Evolutionary conservation across 208 protist genomes (phyloP).

Genomic region (Endotrypanum monterogeii): DNA sequence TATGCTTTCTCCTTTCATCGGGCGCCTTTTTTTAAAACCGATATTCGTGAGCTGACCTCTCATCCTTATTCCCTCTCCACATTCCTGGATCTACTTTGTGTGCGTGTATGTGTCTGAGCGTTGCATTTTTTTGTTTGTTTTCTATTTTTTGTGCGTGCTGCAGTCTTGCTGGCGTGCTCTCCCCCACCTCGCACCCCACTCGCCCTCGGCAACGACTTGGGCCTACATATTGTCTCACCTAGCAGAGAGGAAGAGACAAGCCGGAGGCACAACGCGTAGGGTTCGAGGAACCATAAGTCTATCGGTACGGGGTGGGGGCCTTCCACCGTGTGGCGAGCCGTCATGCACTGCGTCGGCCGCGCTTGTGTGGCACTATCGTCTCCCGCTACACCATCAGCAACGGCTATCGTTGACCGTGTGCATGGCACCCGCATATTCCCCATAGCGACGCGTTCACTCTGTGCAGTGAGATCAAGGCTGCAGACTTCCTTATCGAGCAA

Average conservation of each 20-base stretch:
- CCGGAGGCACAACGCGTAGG: neutral
- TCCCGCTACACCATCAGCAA: neutral
- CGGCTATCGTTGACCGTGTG: neutral
- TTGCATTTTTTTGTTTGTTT: neutral
- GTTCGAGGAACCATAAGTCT: neutral
- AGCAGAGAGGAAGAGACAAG: neutral
- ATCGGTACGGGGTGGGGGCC: neutral
- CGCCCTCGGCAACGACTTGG: neutral
- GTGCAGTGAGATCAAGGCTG: neutral
- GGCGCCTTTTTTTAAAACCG: neutral
- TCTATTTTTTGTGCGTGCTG: neutral
- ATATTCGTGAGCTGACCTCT: neutral
- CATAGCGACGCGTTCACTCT: neutral
- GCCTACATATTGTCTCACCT: too few species aligned
- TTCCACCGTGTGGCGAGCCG: neutral
- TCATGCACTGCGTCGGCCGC: neutral
- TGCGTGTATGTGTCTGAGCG: neutral
- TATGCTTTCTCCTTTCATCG: too few species aligned
- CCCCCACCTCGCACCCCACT: neutral
- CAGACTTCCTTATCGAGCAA: neutral
- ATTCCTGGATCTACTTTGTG: neutral
- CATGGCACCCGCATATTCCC: neutral
- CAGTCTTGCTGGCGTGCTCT: neutral
- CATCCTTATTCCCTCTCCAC: neutral
- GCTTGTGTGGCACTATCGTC: neutral